These are phyloP conservation scores for Thymus quinquecostatus DNA, from an alignment of 257 asterid genomes.

Conservation along the genomic window DNA sequence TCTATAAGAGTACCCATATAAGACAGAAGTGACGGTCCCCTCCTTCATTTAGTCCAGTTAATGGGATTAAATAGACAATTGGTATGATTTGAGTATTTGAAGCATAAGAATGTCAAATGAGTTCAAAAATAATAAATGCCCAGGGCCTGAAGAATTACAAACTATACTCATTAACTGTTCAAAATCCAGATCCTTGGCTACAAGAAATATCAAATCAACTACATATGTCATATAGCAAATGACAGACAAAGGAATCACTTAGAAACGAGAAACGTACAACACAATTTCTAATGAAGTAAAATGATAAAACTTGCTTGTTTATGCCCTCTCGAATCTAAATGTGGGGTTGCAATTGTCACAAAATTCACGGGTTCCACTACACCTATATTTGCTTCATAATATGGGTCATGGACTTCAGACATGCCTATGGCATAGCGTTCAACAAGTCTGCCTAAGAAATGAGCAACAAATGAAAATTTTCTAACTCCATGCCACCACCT, in stretches of 20 bases:
- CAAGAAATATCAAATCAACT: not conserved
- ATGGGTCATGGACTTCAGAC: constrained; percentile 37
- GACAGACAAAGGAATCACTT: constrained; percentile 2
- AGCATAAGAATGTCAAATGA: too few relatives aligned
- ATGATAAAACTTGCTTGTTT: constrained; percentile 56
- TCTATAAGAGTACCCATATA: too few relatives aligned
- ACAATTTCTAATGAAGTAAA: not conserved
- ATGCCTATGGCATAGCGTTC: constrained; percentile 85
- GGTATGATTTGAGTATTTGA: too few relatives aligned
- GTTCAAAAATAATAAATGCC: too few relatives aligned
- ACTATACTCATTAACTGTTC: not conserved
- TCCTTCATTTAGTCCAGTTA: not conserved
- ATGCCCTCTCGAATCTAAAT: constrained; percentile 84
- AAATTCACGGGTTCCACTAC: constrained; percentile 87
- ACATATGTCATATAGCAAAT: not conserved
- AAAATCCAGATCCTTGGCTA: not conserved
- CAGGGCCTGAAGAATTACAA: too few relatives aligned
- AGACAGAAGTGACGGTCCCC: not conserved
- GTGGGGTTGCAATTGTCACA: constrained; percentile 92
- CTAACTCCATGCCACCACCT: constrained; percentile 69
- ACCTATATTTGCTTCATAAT: constrained; percentile 53
- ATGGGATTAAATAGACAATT: too few relatives aligned
- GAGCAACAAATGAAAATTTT: constrained; percentile 89
- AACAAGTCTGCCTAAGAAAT: constrained; percentile 94
- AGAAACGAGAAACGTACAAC: not conserved